Base-by-base conservation (phyloP, 169 alveolate species). In the Plasmodium cynomolgi region DNA sequence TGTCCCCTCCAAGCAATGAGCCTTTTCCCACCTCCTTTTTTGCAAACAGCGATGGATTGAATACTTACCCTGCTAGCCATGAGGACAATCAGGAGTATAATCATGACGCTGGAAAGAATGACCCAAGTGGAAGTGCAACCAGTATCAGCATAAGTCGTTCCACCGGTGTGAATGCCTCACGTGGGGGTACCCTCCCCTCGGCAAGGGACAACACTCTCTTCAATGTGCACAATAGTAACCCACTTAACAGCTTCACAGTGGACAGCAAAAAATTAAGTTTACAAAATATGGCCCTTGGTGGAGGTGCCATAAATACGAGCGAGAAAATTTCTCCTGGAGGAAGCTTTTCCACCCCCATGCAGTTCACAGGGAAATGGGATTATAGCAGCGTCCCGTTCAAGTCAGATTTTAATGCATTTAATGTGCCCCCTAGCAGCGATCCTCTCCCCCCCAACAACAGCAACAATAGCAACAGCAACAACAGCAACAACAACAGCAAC, bases 301-400 rank as follows among this genome's bases (percentile, higher is more conserved):
- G 77, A 62, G 34, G 77, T 62, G 77, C 34, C 77, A 20, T 7
- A 1, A 62, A 1, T 23, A 26, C 37, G 9, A 84, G 37, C 20
- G 77, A 15, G 26, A 84, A 73, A n/a, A 73, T 1, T 13, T n/a
- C 75, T 13, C 33, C 56, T 23, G 77, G 33, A 6, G 34, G 17
- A 62, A 62, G 7, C 20, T 11, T 47, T 33, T 1, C 54, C 20
- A 74, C 56, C 31, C 6, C 11, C 7, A 44, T 37, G 9, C 84
- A 75, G 41, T 26, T 54, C 15, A 13, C 81, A 20, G 93, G 68
- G 2, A 85, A 75, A 17, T 85, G 93, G 93, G 41, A 47, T 34
- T 75, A 75, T 54, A n/a, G 81, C 23, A 39, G 3, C 68, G 47
- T 85, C 3, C 85, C 93, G 3, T 75, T 85, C 33, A 85, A 75